Base-by-base conservation (phyloP, 2,329 filamentous ascomycete species). In the Penicillium sp. region DNA sequence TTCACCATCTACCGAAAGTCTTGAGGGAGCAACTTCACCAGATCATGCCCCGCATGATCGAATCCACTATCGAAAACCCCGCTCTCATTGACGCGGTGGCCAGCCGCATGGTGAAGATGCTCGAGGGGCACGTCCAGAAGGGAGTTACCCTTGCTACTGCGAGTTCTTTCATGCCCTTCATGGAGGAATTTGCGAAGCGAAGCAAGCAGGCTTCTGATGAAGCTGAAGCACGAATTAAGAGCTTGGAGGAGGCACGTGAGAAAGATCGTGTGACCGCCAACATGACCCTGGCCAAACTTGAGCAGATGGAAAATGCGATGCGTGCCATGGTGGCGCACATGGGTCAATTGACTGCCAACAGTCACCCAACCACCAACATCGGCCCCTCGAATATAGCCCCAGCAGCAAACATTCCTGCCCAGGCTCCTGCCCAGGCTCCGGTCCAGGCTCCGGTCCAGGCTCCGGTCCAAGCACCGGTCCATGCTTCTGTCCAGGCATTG, bases 21-120 rank as follows among this genome's bases (percentile, higher is more conserved):
- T 75, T 96, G 44, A 86, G 90, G 55, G 86, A 87, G 63, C 91
- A 96, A 74, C 78, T 96, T 62, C 88, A 89, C 69, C 83, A 82
- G 55, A 76, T 83, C 35, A 79, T 98, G 35, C 91, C 92, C 1
- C 79, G 83, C 59, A 83, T 86, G 10, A 79, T 96, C 56, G 78
- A 80, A 47, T 84, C 86, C 62, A 85, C 89, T 23, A 75, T 97
- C 53, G 88, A 91, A 69, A 89, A 88, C 62, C 86, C 87, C 11
- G 88, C 93, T 49, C 80, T 95, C 39, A 79, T 91, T 61, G 88
- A 88, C 67, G 78, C 83, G 7, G 85, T 97, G 54, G 84, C 88
- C 4, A 91, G 96, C 53, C 84, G 87, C 50, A 83, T 96, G 33
- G 81, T 86, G 3, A 84, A 85, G 62, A 86, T 84, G 49, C 82